phyloP scores from a whole-genome alignment of 345 rosid species.

The Cochlearia excelsa region DNA sequence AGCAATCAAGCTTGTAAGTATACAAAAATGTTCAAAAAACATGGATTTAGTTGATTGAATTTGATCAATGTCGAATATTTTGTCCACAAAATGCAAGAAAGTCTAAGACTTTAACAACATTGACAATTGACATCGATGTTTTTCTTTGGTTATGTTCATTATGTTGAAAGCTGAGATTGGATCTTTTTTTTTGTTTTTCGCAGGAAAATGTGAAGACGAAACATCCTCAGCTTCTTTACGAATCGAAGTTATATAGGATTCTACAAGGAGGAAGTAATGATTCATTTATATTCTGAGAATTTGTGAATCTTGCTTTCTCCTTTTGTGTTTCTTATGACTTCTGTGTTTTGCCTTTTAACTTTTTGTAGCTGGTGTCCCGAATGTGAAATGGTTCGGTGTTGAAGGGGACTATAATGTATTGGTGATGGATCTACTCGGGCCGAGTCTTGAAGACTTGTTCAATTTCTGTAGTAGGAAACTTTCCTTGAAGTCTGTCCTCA shows the following conservation, averaged over 20 bases:
- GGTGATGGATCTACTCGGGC: slow-evolving; percentile 66
- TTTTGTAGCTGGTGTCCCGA: slow-evolving; percentile 58
- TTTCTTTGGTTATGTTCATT: slow-evolving; percentile 11
- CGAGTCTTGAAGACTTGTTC: slow-evolving; percentile 65
- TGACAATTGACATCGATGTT: too few species aligned
- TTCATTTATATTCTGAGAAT: slow-evolving; percentile 13
- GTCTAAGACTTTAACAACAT: not conserved
- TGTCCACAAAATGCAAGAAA: not conserved
- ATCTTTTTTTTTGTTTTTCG: not conserved
- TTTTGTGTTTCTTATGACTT: slow-evolving; percentile 20
- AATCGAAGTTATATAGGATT: too few species aligned
- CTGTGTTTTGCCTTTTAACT: not conserved
- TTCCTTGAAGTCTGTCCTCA: too few species aligned
- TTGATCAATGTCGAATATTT: slow-evolving; percentile 14
- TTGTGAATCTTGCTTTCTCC: not conserved
- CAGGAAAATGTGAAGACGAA: slow-evolving; percentile 91
- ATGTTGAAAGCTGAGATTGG: slow-evolving; percentile 6
- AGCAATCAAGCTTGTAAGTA: slow-evolving; percentile 95
- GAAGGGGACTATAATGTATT: too few species aligned
- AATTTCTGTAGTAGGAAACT: too few species aligned
- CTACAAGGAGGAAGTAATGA: slow-evolving; percentile 91
- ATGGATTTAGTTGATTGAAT: not conserved
- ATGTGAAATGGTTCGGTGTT: slow-evolving; percentile 63
- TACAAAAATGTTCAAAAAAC: too few species aligned
- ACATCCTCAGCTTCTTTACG: slow-evolving; percentile 86